Conservation (phyloP, 2,329 filamentous ascomycete genomes). For the Penicillium sp. region DNA sequence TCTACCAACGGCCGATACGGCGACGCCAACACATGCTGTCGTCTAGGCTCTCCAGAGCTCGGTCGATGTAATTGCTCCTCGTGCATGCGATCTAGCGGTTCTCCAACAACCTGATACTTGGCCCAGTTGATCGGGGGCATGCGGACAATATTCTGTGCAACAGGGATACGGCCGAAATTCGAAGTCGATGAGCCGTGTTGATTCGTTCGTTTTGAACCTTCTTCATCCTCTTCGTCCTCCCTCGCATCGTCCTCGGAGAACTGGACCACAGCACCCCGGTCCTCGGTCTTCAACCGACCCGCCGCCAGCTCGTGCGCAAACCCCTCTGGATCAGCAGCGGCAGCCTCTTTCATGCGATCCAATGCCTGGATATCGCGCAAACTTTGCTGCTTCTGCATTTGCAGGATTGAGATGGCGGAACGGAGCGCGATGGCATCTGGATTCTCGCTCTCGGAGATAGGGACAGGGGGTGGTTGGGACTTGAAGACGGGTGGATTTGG, state of each 20-base stretch:
- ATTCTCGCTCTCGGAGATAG: slow-evolving; percentile 50
- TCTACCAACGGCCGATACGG: slow-evolving; percentile 55
- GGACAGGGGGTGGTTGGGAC: slow-evolving; percentile 34
- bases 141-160: slow-evolving; percentile 71
- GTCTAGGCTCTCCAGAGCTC: slow-evolving; percentile 34
- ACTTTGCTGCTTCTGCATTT: slow-evolving; percentile 73
- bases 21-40: slow-evolving; percentile 44
- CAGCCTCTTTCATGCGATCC: slow-evolving; percentile 60
- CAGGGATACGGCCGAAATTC: slow-evolving; percentile 59
- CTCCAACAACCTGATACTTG: slow-evolving; percentile 83
- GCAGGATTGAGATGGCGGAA: slow-evolving; percentile 74
- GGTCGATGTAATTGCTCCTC: slow-evolving; percentile 65
- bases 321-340: slow-evolving; percentile 59
- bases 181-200: slow-evolving; percentile 3
- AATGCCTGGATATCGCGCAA: slow-evolving; percentile 64
- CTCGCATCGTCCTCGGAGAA: slow-evolving; percentile 33
- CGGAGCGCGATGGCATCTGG: slow-evolving; percentile 80
- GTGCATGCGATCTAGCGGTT: slow-evolving; percentile 74
- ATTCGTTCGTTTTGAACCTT: slow-evolving; percentile 17
- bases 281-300: slow-evolving; percentile 48
- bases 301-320: slow-evolving; percentile 61
- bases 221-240: slow-evolving; percentile 28
- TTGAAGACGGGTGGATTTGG: slow-evolving; percentile 22
- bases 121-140: slow-evolving; percentile 89
- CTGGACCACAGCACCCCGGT: slow-evolving; percentile 28